Evolutionary conservation across 345 rosid species (phyloP).

Genomic region (Salix exigua): DNA sequence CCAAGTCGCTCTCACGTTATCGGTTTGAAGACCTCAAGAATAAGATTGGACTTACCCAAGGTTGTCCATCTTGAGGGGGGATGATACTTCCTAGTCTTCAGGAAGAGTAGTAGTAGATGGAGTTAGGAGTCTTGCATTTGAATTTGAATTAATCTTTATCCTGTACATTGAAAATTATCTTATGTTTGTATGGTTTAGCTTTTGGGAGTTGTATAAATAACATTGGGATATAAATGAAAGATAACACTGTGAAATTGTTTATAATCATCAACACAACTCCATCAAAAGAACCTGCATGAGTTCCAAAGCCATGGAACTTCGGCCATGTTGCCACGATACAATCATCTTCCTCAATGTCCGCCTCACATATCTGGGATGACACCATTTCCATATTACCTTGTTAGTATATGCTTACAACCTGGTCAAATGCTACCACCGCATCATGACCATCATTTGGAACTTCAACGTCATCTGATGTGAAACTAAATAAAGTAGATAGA

Average conservation of each 20-base stretch:
- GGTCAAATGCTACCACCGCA: conserved; percentile 54
- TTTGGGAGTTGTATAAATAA: no score
- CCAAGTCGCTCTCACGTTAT: neutral
- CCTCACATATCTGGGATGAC: conserved; percentile 58
- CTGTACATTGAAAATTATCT: no score
- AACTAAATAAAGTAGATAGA: conserved; percentile 59
- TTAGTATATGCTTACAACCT: conserved; percentile 57
- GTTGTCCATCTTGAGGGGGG: neutral
- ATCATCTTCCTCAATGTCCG: conserved; percentile 58
- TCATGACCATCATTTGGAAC: conserved; percentile 64
- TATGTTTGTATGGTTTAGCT: no score
- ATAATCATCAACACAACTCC: conserved; percentile 47
- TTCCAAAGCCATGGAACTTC: conserved; percentile 42
- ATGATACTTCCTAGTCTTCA: no score
- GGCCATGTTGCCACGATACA: conserved; percentile 56
- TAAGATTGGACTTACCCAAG: neutral
- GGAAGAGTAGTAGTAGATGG: no score
- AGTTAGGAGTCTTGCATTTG: no score
- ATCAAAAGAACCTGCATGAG: conserved; percentile 50
- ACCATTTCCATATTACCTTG: conserved; percentile 66
- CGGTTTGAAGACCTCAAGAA: neutral
- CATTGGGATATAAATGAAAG: no score
- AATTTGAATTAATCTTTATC: no score
- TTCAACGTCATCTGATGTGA: conserved; percentile 50
- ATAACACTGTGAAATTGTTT: no score